Base-by-base conservation (phyloP, 306 rosid species). In the Malus sylvestris region DNA sequence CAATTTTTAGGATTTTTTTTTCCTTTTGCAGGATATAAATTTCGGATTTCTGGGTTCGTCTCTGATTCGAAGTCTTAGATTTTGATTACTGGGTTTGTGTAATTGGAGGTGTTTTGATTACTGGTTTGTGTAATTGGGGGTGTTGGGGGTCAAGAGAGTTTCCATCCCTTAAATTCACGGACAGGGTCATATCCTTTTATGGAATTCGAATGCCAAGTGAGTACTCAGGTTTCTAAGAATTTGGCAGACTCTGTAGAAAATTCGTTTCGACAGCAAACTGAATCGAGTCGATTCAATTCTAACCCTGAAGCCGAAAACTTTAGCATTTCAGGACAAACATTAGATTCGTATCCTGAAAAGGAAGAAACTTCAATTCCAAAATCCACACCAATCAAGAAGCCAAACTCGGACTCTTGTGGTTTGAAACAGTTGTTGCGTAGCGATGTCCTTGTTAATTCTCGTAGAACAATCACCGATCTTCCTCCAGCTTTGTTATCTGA, bases 171-270 rank as follows among this genome's bases (percentile, higher is more conserved):
- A 52, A 38, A 25, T 75, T 69, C 51, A 61, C 53, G 67, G 23
- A 62, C 3, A 49, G 68, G 65, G 59, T 63, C 49, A 42, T 46
- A 66, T 76, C 45, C 76, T 87, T 94, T 90, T 95, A 95, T 95
- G 98, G 98, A 73, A 95, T 84, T 90, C 89, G 96, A 88, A 86
- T 95, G 91, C 88, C 96, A 81, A 67, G 46, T 78, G 80, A 81
- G 74, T 84, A 79, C 81, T 46, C 79, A 85, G 84, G 85, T 71
- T 87, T 88, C 88, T 60, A 81, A 84, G 80, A 86, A 83, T 42
- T 83, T 87, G 71, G 52, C 70, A 19, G 72, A 75, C n/a, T 61
- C 68, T 67, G 77, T 72, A 33, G 80, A 81, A 74, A 82, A 80
- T 86, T 82, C 71, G 23, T 73, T 71, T 57, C 78, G 77, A 74